Percentiles rank a stretch among this genome's conserved stretches.
These are phyloP conservation scores for Massariosphaeria phaeospora DNA, from an alignment of 495 filamentous ascomycete genomes.

Conservation along the genomic window DNA sequence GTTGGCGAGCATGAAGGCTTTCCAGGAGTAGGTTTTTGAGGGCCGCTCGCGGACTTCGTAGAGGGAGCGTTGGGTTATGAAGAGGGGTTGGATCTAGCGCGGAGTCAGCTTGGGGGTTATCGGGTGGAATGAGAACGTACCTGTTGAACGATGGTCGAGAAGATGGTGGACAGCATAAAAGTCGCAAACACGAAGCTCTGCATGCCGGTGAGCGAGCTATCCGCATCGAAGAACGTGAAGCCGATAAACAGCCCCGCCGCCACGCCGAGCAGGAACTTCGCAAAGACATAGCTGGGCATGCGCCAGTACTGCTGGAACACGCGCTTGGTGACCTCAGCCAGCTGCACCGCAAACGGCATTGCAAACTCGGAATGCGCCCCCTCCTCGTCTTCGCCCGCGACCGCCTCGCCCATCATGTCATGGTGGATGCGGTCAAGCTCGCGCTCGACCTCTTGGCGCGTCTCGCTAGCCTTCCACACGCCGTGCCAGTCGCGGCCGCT, in stretches of 20 bases:
- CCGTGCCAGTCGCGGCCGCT: conserved; percentile 9
- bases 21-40: conserved; percentile 78
- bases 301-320: conserved; percentile 88
- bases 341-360: conserved; percentile 43
- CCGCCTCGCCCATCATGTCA: conserved; percentile 5
- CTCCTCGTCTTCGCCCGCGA: conserved; percentile 35
- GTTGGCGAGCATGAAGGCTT: conserved; percentile 55
- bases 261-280: conserved; percentile 54
- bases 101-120: neutral
- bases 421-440: conserved; percentile 47
- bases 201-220: conserved; percentile 32
- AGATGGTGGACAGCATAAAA: conserved; percentile 78
- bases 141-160: conserved; percentile 64
- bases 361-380: conserved; percentile 36
- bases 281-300: conserved; percentile 76
- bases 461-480: conserved; percentile 44
- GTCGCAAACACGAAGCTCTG: conserved; percentile 70
- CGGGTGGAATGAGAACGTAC: neutral
- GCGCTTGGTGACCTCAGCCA: conserved; percentile 51
- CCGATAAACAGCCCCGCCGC: conserved; percentile 58
- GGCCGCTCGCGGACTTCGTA: conserved; percentile 87
- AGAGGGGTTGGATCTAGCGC: conserved; percentile 76
- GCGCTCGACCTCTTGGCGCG: conserved; percentile 46
- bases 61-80: conserved; percentile 69
- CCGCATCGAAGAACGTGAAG: conserved; percentile 63